These are phyloP conservation scores for Amanita subjunquillea DNA, from an alignment of 768 basidiomycete species.

Conservation along the genomic window DNA sequence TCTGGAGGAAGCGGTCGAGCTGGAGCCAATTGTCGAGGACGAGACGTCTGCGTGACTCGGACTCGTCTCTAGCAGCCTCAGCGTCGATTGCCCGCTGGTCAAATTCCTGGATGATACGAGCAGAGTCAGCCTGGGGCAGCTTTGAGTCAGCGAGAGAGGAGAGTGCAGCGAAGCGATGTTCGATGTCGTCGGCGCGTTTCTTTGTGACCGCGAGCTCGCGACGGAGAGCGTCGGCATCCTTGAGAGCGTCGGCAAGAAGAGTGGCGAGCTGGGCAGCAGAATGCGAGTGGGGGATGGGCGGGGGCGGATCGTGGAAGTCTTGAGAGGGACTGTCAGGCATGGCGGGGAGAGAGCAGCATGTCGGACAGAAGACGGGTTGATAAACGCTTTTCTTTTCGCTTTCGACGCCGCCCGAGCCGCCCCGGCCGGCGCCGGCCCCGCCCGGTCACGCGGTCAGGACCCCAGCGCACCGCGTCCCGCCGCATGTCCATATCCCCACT, in stretches of 20 bases:
- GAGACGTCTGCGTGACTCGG: constrained; percentile 33
- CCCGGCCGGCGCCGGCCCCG: background rate
- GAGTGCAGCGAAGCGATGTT: constrained; percentile 25
- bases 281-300: constrained; percentile 14
- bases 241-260: constrained; percentile 43
- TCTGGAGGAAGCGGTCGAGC: constrained; percentile 35
- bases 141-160: constrained; percentile 10
- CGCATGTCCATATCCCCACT: constrained; percentile 1
- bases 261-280: constrained; percentile 42
- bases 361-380: constrained; percentile 3
- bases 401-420: background rate
- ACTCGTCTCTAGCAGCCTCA: constrained; percentile 45
- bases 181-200: constrained; percentile 45
- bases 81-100: constrained; percentile 41
- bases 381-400: constrained; percentile 2
- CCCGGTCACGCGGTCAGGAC: constrained; percentile 2
- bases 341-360: constrained; percentile 1
- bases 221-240: constrained; percentile 40
- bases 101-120: constrained; percentile 29
- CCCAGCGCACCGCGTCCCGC: constrained; percentile 4
- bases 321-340: constrained; percentile 10
- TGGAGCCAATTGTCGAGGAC: constrained; percentile 40
- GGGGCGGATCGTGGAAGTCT: constrained; percentile 1
- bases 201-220: constrained; percentile 31
- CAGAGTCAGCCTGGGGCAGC: constrained; percentile 14